Evolutionary conservation across 176 grass and related monocot genomes (phyloP).

Genomic region (Carex scoparia): DNA sequence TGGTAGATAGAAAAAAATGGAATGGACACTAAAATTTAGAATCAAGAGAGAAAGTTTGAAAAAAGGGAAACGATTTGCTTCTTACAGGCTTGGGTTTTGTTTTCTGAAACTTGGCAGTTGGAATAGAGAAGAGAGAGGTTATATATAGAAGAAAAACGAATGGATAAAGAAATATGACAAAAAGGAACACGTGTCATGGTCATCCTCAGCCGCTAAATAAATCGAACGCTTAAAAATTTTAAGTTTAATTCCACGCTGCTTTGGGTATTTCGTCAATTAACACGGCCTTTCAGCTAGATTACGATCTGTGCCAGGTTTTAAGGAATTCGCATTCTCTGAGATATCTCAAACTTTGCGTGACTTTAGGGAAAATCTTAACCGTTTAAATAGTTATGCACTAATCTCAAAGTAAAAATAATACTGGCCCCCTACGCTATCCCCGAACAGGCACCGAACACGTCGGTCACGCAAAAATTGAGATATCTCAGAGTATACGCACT

Average conservation of each 20-base stretch:
- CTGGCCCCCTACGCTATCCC: no score
- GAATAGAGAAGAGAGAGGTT: neutral
- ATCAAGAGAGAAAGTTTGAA: neutral
- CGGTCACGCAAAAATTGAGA: no score
- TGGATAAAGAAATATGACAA: neutral
- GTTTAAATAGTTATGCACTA: no score
- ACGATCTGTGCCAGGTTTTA: neutral
- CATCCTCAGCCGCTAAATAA: neutral
- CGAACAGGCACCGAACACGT: no score
- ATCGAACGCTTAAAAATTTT: neutral
- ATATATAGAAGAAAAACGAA: neutral
- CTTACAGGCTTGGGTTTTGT: neutral
- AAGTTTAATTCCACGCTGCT: neutral
- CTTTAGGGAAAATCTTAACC: no score
- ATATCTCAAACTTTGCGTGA: no score
- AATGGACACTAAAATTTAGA: neutral
- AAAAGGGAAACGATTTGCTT: neutral
- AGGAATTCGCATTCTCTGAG: no score
- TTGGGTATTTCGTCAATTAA: neutral
- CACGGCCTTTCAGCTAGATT: neutral
- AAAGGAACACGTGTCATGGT: neutral
- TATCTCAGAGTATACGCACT: no score
- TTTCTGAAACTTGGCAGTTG: neutral
- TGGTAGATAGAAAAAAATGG: neutral
- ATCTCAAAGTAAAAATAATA: no score